These are phyloP conservation scores for Ocimum tenuiflorum DNA, from an alignment of 257 asterid genomes.

Conservation along the genomic window DNA sequence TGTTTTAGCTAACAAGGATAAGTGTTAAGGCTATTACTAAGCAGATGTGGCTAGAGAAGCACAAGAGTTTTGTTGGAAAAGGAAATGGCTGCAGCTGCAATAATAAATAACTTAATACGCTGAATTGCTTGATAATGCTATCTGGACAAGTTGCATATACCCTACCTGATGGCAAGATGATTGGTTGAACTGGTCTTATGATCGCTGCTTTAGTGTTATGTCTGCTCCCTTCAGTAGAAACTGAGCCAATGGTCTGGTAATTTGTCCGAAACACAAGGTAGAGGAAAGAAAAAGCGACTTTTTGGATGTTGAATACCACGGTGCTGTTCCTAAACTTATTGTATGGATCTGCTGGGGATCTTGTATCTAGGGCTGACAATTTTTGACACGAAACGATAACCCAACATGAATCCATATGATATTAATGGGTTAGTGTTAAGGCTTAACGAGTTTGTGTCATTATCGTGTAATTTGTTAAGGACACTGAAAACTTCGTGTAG, in stretches of 20 bases:
- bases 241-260: neutral
- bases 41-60: neutral
- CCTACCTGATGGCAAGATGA: neutral
- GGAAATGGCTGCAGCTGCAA: neutral
- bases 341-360: no score
- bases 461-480: no score
- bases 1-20: neutral
- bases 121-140: neutral
- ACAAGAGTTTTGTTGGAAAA: constrained; percentile 1
- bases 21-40: neutral
- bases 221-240: neutral
- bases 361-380: no score
- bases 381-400: no score
- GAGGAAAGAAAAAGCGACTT: no score
- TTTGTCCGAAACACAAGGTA: neutral
- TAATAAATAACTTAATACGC: neutral
- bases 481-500: no score
- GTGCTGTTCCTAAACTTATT: no score
- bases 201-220: neutral
- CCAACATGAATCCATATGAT: no score
- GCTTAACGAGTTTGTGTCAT: no score
- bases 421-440: no score
- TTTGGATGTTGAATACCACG: no score
- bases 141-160: neutral
- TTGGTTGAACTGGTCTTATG: neutral